phyloP scores from a whole-genome alignment of 2,329 filamentous ascomycete species.

The Dactylellina parvicollis region DNA sequence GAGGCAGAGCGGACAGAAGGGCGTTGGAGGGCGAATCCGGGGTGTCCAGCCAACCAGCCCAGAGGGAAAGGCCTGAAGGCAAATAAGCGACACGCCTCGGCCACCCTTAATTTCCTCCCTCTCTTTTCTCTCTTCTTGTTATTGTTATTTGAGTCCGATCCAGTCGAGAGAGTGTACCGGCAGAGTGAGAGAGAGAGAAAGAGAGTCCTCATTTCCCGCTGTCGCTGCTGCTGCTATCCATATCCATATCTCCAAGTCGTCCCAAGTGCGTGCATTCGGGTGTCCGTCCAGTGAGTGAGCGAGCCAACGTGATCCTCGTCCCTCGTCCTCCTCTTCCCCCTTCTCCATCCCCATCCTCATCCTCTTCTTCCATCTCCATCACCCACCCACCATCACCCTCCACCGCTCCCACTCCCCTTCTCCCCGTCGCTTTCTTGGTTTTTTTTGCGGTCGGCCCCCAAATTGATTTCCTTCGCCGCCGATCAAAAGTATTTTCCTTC shows the following conservation, averaged over 20 bases:
- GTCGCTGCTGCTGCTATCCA: too few species aligned
- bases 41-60: constrained; percentile 52
- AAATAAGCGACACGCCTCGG: constrained; percentile 54
- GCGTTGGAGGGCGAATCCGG: constrained; percentile 42
- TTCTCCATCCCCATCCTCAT: constrained; percentile 1
- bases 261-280: too few species aligned
- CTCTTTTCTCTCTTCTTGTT: constrained; percentile 11
- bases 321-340: not conserved
- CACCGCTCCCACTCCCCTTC: constrained; percentile 6
- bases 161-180: not conserved
- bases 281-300: constrained; percentile 12
- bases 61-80: constrained; percentile 32
- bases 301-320: constrained; percentile 29
- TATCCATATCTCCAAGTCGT: too few species aligned
- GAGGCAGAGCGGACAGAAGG: constrained; percentile 21
- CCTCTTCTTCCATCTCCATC: constrained; percentile 1
- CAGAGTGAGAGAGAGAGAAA: constrained; percentile 4
- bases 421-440: constrained; percentile 13
- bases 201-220: constrained; percentile 38
- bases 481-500: constrained; percentile 27
- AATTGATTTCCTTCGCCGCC: constrained; percentile 21
- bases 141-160: constrained; percentile 12
- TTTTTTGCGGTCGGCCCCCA: constrained; percentile 26
- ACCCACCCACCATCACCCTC: not conserved
- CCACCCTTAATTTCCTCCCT: constrained; percentile 54